Conservation (phyloP, 2,329 filamentous ascomycete species). For the Colletotrichum sp. region DNA sequence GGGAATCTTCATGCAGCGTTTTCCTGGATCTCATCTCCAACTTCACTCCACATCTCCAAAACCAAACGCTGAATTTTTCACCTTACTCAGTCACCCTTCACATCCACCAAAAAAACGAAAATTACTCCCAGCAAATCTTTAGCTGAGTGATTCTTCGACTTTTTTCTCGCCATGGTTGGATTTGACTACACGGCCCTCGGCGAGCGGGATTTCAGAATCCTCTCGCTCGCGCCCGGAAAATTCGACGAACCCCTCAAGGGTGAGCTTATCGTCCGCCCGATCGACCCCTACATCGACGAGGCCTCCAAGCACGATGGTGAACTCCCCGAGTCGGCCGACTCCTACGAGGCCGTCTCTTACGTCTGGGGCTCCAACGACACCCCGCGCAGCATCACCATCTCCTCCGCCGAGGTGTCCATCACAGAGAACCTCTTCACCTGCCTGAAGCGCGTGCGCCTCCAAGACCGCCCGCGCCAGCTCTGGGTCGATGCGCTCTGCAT, state of each 20-base stretch:
- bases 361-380: constrained; percentile 17
- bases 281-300: constrained; percentile 16
- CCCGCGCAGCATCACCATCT: not conserved
- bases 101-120: not conserved
- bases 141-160: not conserved
- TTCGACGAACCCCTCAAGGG: not conserved
- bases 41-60: constrained; percentile 19
- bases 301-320: constrained; percentile 5
- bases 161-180: not conserved
- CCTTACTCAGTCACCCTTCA: not conserved
- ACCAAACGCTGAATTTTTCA: not conserved
- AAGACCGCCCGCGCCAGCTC: constrained; percentile 3
- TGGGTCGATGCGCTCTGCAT: constrained; percentile 27
- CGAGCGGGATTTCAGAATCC: constrained; percentile 16
- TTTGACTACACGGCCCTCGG: not conserved
- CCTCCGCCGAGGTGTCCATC: not conserved
- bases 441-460: constrained; percentile 15
- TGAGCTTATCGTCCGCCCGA: not conserved
- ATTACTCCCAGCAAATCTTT: not conserved
- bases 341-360: constrained; percentile 22
- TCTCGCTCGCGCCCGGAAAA: not conserved
- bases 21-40: constrained; percentile 9
- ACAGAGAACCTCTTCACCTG: constrained; percentile 11
- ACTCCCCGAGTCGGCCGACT: not conserved
- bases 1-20: constrained; percentile 10